Conservation (phyloP, 495 filamentous ascomycete genomes). For the Hypoxylon fragiforme region DNA sequence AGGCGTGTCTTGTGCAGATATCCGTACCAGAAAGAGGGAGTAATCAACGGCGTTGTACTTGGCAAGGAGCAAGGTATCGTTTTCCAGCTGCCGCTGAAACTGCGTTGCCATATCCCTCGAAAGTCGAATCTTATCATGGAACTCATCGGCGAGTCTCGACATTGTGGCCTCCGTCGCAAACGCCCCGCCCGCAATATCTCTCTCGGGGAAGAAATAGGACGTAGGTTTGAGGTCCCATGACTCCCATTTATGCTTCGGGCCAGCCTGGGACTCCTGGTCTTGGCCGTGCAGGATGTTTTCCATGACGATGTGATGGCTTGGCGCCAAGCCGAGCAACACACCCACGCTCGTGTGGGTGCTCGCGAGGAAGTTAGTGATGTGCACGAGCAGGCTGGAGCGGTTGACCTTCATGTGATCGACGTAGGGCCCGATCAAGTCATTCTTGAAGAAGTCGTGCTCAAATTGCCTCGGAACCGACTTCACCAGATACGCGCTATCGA, state of each 20-base stretch:
- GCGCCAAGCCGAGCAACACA: slow-evolving; percentile 54
- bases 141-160: slow-evolving; percentile 62
- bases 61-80: slow-evolving; percentile 62
- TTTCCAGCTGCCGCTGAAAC: slow-evolving; percentile 53
- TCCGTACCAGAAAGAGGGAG: slow-evolving; percentile 67
- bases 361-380: slow-evolving; percentile 68
- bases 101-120: slow-evolving; percentile 51
- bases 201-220: slow-evolving; percentile 72
- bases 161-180: slow-evolving; percentile 63
- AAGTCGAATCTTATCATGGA: slow-evolving; percentile 65
- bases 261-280: slow-evolving; percentile 42
- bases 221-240: slow-evolving; percentile 72
- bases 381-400: slow-evolving; percentile 62
- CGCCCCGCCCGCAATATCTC: slow-evolving; percentile 63
- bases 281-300: slow-evolving; percentile 68
- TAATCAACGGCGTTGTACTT: slow-evolving; percentile 69
- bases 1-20: slow-evolving; percentile 33
- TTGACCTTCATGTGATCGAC: slow-evolving; percentile 60
- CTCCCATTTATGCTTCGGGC: slow-evolving; percentile 57
- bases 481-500: slow-evolving; percentile 62
- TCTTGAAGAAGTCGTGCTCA: slow-evolving; percentile 68
- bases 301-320: slow-evolving; percentile 72
- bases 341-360: slow-evolving; percentile 58
- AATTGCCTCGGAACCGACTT: slow-evolving; percentile 69
- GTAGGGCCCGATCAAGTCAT: slow-evolving; percentile 64